Evolutionary conservation across 208 protist species (phyloP).

Genomic region (Eutreptiella sp.): DNA sequence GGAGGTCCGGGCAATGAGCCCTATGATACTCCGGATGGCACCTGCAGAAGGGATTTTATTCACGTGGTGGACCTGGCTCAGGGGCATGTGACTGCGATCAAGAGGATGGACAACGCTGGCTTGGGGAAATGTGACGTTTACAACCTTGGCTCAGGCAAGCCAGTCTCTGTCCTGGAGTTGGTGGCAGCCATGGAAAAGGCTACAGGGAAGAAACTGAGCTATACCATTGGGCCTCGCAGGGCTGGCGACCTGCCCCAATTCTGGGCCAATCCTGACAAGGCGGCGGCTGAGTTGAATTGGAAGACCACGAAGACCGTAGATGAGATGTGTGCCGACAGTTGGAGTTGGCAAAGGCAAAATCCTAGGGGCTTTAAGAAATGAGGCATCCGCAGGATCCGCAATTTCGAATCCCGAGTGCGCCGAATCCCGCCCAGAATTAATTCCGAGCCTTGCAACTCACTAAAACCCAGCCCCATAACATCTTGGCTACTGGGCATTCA

Average conservation of each 20-base stretch:
- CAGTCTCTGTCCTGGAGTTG: conserved; percentile 90
- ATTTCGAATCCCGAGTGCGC: too few relatives aligned
- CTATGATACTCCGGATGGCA: conserved; percentile 88
- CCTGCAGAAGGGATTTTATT: conserved; percentile 95
- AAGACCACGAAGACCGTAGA: conserved; percentile 2
- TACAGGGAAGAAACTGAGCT: conserved; percentile 75
- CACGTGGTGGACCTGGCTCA: conserved; percentile 94
- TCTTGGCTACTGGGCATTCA: too few relatives aligned
- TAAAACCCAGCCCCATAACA: too few relatives aligned
- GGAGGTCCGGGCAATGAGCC: too few relatives aligned
- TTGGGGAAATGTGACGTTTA: conserved; percentile 72
- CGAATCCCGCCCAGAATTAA: too few relatives aligned
- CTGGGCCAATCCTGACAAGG: conserved; percentile 53
- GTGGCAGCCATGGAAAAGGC: conserved; percentile 78
- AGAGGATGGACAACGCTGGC: conserved; percentile 53
- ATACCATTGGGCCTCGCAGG: conserved; percentile 37
- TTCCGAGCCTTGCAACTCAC: too few relatives aligned
- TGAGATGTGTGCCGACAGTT: conserved; percentile 15
- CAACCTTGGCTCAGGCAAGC: conserved; percentile 90
- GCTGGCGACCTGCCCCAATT: background rate
- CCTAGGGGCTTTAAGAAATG: too few relatives aligned
- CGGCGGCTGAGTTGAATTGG: conserved; percentile 33
- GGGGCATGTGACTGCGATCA: conserved; percentile 83
- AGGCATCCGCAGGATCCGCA: too few relatives aligned
- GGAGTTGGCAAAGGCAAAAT: conserved; percentile 20